phyloP scores from a whole-genome alignment of 2,329 filamentous ascomycete genomes.

The Penicillium fuscoglaucum region DNA sequence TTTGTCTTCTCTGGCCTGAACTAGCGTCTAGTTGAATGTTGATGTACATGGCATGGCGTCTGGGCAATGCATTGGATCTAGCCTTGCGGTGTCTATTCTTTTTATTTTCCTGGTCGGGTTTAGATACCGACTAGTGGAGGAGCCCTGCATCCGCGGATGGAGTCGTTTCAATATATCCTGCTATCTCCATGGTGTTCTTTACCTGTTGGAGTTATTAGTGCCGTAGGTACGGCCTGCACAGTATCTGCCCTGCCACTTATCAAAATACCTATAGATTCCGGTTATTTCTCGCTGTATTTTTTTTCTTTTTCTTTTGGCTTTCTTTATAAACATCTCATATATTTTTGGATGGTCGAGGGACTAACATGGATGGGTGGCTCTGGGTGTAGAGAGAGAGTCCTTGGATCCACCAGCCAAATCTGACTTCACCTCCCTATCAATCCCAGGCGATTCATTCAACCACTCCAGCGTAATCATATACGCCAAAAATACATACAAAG shows the following conservation, averaged over 20 bases:
- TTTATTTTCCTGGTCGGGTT: slow-evolving; percentile 10
- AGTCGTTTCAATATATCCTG: slow-evolving; percentile 17
- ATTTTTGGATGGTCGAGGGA: not conserved
- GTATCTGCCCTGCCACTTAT: not conserved
- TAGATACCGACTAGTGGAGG: slow-evolving; percentile 10
- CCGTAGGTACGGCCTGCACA: not conserved
- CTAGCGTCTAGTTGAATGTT: slow-evolving; percentile 6
- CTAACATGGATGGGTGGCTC: not conserved
- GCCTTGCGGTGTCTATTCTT: slow-evolving; percentile 9
- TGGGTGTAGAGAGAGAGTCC: not conserved
- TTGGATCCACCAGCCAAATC: slow-evolving; percentile 14
- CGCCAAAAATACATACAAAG: not conserved
- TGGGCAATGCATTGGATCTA: slow-evolving; percentile 28
- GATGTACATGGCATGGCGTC: slow-evolving; percentile 30
- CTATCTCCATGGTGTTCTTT: not conserved
- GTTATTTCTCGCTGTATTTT: no score
- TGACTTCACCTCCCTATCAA: slow-evolving; percentile 3
- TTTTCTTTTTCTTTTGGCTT: no score
- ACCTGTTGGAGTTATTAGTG: slow-evolving; percentile 4
- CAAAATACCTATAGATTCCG: not conserved
- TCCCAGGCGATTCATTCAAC: not conserved
- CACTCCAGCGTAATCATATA: not conserved
- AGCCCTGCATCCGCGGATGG: not conserved
- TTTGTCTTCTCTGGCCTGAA: slow-evolving; percentile 10
- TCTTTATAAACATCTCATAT: no score